Percentiles rank a stretch among this genome's conserved stretches.
phyloP scores from a whole-genome alignment of 306 rosid genomes.

The Citrullus colocynthis region DNA sequence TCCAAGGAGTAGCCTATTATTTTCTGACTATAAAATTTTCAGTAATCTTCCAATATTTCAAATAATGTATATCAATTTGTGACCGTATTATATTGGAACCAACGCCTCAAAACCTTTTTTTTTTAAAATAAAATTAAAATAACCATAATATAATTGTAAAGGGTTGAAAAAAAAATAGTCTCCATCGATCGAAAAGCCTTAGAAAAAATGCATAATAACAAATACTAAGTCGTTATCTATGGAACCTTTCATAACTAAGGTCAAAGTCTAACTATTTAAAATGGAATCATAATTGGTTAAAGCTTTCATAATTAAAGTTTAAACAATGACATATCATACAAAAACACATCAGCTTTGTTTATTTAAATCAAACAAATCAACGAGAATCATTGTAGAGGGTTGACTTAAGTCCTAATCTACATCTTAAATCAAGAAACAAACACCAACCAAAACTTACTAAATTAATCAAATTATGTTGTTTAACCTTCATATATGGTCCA shows the following conservation, averaged over 20 bases:
- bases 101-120: no score
- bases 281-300: background rate
- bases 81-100: no score
- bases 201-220: no score
- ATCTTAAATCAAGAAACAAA: background rate
- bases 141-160: no score
- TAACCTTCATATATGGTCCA: background rate
- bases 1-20: background rate
- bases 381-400: background rate
- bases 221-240: background rate
- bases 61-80: no score
- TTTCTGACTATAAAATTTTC: background rate
- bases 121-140: no score
- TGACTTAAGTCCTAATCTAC: constrained; percentile 5
- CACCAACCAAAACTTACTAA: background rate
- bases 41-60: no score
- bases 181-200: no score
- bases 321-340: background rate
- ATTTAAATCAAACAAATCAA: background rate
- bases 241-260: background rate
- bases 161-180: no score
- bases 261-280: background rate
- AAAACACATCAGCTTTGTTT: background rate
- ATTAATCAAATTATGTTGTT: background rate
- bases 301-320: background rate